Conservation (phyloP, 2,329 filamentous ascomycete genomes). For the Colletotrichum sansevieriae region DNA sequence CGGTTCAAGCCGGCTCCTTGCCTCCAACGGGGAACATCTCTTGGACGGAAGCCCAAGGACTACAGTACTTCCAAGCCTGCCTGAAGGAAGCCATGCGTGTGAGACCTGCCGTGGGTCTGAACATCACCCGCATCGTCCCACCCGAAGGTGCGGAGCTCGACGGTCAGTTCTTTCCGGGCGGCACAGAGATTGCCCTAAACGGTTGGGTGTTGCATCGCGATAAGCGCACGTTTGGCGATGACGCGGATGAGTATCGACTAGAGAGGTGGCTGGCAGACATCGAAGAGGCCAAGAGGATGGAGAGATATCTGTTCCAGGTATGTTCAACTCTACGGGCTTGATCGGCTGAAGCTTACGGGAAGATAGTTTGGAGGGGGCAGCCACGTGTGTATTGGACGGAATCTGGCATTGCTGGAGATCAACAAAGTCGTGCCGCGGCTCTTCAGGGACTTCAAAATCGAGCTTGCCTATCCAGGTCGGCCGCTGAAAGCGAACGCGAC, state of each 20-base stretch:
- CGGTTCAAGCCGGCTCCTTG: slow-evolving; percentile 52
- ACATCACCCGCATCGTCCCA: slow-evolving; percentile 65
- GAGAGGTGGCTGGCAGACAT: slow-evolving; percentile 67
- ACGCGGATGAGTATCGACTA: slow-evolving; percentile 65
- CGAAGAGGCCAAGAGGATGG: slow-evolving; percentile 60
- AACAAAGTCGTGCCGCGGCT: slow-evolving; percentile 70
- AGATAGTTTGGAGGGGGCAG: slow-evolving; percentile 65
- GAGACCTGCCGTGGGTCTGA: slow-evolving; percentile 66
- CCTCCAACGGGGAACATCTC: slow-evolving; percentile 57
- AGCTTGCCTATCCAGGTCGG: slow-evolving; percentile 63
- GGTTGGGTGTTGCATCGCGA: slow-evolving; percentile 67
- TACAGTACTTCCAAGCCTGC: slow-evolving; percentile 69
- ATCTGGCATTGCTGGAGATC: slow-evolving; percentile 68
- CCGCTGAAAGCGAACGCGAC: slow-evolving; percentile 66
- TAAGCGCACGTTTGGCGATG: slow-evolving; percentile 61
- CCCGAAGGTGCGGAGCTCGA: slow-evolving; percentile 65
- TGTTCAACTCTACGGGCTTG: slow-evolving; percentile 29
- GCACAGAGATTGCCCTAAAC: slow-evolving; percentile 66
- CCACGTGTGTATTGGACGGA: slow-evolving; percentile 68
- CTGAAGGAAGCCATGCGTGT: slow-evolving; percentile 69
- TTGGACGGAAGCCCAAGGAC: slow-evolving; percentile 61
- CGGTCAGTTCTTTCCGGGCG: slow-evolving; percentile 64
- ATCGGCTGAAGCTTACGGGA: background rate
- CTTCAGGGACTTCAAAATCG: slow-evolving; percentile 66
- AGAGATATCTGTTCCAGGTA: slow-evolving; percentile 69